A percentile compares a stretch with the other conserved stretches of the same genome.
Evolutionary conservation across 805 yeast genomes (phyloP).

Genomic region (Candida sakaeoensis): DNA sequence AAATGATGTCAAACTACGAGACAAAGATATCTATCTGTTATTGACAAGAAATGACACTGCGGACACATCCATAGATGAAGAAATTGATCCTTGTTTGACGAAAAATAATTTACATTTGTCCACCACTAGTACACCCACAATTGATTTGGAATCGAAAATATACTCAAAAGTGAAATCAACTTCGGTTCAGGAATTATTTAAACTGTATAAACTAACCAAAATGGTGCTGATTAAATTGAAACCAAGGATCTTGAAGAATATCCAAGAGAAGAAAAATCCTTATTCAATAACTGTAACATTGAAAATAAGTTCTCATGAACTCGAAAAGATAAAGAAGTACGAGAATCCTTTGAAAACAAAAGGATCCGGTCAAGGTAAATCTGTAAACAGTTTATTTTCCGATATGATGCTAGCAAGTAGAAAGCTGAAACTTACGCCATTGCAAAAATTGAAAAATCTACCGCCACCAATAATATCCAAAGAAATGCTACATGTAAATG

Average conservation of each 20-base stretch:
- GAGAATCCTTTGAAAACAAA: constrained; percentile 28
- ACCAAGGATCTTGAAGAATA: constrained; percentile 4
- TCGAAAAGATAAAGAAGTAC: constrained; percentile 22
- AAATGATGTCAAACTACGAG: not conserved
- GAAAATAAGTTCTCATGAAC: constrained; percentile 20
- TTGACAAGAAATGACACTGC: not conserved
- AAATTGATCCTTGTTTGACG: not conserved
- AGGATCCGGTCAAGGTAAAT: constrained; percentile 16
- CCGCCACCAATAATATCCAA: constrained; percentile 26
- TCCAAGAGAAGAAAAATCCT: constrained; percentile 1
- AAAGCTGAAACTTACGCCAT: constrained; percentile 23
- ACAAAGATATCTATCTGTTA: not conserved
- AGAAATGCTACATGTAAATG: constrained; percentile 31
- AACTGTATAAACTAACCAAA: not conserved
- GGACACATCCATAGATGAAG: not conserved
- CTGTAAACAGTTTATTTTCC: constrained; percentile 25
- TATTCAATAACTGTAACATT: constrained; percentile 17
- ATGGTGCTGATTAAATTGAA: not conserved
- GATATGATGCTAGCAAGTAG: constrained; percentile 37
- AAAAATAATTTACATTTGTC: not conserved
- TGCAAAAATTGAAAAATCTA: constrained; percentile 30
- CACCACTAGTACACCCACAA: not conserved
- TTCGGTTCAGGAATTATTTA: constrained; percentile 19
- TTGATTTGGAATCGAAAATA: constrained; percentile 21
- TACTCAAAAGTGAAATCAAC: constrained; percentile 15